These are phyloP conservation scores for Volvariella surrecta DNA, from an alignment of 1,284 basidiomycete genomes.

Conservation along the genomic window DNA sequence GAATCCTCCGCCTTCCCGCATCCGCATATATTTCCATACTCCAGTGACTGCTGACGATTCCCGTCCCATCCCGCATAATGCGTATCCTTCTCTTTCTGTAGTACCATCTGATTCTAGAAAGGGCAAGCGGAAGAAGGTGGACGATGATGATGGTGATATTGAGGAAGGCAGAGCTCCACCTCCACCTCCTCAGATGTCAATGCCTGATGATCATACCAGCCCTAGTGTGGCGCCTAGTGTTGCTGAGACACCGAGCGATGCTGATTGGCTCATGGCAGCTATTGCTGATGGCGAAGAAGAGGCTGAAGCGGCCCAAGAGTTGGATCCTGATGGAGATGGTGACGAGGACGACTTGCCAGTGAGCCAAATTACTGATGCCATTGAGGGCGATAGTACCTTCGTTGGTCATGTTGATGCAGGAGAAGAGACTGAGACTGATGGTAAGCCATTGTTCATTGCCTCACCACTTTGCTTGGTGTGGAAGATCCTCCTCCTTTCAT, in stretches of 20 bases:
- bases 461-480: slow-evolving; percentile 26
- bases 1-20: slow-evolving; percentile 61
- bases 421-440: slow-evolving; percentile 22
- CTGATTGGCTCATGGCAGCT: slow-evolving; percentile 79
- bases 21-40: slow-evolving; percentile 83
- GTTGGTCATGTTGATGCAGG: slow-evolving; percentile 14
- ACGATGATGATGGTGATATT: slow-evolving; percentile 72
- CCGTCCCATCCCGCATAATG: slow-evolving; percentile 53
- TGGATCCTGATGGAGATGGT: slow-evolving; percentile 33
- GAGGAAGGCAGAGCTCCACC: slow-evolving; percentile 61
- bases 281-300: slow-evolving; percentile 59
- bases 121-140: slow-evolving; percentile 76
- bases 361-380: slow-evolving; percentile 33
- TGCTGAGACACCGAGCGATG: slow-evolving; percentile 64
- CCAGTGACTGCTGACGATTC: slow-evolving; percentile 73
- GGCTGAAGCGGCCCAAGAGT: slow-evolving; percentile 25
- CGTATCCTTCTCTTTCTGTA: slow-evolving; percentile 34
- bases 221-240: slow-evolving; percentile 57
- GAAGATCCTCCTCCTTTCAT: slow-evolving; percentile 22
- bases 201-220: slow-evolving; percentile 40
- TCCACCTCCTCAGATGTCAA: slow-evolving; percentile 47
- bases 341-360: slow-evolving; percentile 40
- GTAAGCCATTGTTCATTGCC: slow-evolving; percentile 32
- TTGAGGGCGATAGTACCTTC: slow-evolving; percentile 17
- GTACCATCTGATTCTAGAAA: slow-evolving; percentile 55